Evolutionary conservation across 805 yeast species (phyloP).

Genomic region (Saccharomycopsis synnaedendra): DNA sequence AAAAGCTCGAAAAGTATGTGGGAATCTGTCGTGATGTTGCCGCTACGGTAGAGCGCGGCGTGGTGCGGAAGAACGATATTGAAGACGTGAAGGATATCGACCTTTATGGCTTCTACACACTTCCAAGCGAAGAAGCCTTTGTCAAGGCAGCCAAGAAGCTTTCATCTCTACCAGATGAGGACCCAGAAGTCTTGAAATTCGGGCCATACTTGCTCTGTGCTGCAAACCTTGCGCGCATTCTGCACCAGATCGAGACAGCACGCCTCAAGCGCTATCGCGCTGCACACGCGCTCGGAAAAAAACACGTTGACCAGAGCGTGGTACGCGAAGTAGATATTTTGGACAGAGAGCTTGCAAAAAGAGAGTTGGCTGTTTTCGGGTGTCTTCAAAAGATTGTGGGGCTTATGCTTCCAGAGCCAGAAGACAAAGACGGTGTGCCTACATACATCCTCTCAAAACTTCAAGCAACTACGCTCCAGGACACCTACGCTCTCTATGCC

Average conservation of each 20-base stretch:
- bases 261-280: neutral
- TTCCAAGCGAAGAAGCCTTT: neutral
- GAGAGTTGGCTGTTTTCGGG: conserved; percentile 3
- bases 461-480: conserved; percentile 5
- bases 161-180: too few relatives aligned
- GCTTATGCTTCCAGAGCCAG: neutral
- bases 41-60: neutral
- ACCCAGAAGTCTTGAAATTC: neutral
- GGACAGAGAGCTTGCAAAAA: too few relatives aligned
- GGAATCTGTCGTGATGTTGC: conserved; percentile 1
- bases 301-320: neutral
- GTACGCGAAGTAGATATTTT: neutral
- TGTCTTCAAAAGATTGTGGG: neutral
- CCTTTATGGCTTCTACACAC: neutral
- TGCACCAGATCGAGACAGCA: neutral
- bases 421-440: neutral
- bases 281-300: neutral
- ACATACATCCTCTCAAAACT: conserved; percentile 3
- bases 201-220: neutral
- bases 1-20: neutral
- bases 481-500: conserved; percentile 6
- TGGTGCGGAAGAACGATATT: neutral
- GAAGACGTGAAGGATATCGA: neutral
- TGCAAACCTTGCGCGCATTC: neutral
- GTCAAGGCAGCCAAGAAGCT: neutral